These are phyloP conservation scores for Lojkania enalia DNA, from an alignment of 2,329 filamentous ascomycete species.

Conservation along the genomic window DNA sequence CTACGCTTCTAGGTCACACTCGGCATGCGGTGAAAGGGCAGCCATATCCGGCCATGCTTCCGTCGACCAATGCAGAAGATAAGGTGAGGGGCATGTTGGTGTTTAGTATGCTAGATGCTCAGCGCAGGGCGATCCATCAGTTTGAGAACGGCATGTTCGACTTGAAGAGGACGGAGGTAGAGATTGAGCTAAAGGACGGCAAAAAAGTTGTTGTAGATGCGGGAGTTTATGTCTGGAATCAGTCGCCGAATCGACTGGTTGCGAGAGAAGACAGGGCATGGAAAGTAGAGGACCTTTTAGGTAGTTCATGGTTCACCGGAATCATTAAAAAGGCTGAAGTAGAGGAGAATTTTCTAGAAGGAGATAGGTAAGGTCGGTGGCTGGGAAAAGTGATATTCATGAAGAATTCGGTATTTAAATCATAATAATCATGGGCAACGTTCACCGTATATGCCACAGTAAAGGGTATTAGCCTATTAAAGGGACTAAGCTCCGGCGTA, in stretches of 20 bases:
- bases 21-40: not conserved
- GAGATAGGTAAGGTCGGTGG: not conserved
- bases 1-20: not conserved
- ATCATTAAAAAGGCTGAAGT: not conserved
- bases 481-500: too few relatives aligned
- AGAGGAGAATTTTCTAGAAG: not conserved
- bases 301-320: not conserved
- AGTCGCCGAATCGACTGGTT: not conserved
- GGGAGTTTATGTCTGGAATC: constrained; percentile 1
- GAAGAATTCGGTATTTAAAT: not conserved
- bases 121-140: not conserved
- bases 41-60: not conserved
- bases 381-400: not conserved
- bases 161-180: not conserved
- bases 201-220: not conserved
- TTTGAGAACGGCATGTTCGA: constrained; percentile 1
- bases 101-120: not conserved
- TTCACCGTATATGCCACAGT: too few relatives aligned
- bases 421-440: too few relatives aligned
- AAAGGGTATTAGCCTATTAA: not conserved
- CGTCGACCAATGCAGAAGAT: constrained; percentile 1
- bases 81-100: not conserved
- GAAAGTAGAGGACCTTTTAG: not conserved
- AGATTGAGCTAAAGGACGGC: not conserved
- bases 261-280: not conserved